Evolutionary conservation across 345 rosid species (phyloP), one percentile per base, ranked within the genome.

Genomic region (Populus deltoides): DNA sequence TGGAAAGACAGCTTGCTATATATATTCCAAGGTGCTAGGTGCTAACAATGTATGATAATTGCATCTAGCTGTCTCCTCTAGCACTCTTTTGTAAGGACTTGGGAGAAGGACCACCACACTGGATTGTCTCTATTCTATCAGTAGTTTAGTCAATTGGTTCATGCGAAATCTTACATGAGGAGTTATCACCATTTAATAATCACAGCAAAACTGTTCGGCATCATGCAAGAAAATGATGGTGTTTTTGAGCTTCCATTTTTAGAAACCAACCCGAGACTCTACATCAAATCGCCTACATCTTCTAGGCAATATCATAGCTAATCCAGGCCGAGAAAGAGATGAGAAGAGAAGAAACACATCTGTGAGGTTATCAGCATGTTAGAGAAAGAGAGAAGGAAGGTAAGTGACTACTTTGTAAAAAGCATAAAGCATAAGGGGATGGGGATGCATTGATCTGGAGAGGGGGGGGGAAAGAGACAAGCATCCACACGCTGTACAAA

Each of bases 361-460:
- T 25, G 10, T 20, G 18, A 7, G 53, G 9, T 38, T 1, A 35
- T 41, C 13, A 27, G 39, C 5, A 6, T 45, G 7, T 53, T 38
- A 55, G 72, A 63, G 62, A 51, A 38, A 27, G 78, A 73, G 65
- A 63, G 25, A 65, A 25, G 31, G 69, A 61, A 7, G 6, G 41
- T 51, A 35, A 20, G 33, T 47, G 13, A n/a, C 76, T 10, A 72
- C 85, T 83, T 81, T 83, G 66, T 72, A 67, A 57, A 87, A 85
- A 84, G 86, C 83, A 79, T 63, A 81, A 81, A 81, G 75, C n/a
- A 27, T 73, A 47, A 83, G 68, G 85, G 59, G 76, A 66, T 62
- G 68, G 85, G 59, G 76, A 66, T 75, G 79, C 81, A 80, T 74
- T 73, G 68, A 71, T 43, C 31, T 80, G 61, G 81, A 76, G 74